These are phyloP conservation scores for Leptographium galeiforme DNA, from an alignment of 2,329 filamentous ascomycete genomes.

Conservation along the genomic window DNA sequence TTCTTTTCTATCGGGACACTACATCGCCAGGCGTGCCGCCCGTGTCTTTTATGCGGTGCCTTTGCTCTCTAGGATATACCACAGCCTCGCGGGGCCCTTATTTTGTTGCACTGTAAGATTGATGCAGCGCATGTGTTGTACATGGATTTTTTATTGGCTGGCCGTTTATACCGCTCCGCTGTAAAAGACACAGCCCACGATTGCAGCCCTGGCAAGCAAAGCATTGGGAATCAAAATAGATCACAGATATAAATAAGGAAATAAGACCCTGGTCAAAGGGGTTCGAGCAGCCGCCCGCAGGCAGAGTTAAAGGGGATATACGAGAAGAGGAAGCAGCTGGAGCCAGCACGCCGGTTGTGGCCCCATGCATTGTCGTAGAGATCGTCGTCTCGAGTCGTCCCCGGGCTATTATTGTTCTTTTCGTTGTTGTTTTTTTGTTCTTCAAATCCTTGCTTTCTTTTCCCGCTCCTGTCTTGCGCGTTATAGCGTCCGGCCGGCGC, in stretches of 20 bases:
- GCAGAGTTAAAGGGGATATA: not conserved
- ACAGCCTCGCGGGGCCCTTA: not conserved
- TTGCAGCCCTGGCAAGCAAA: too few relatives aligned
- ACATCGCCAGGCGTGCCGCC: not conserved
- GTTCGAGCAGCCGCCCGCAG: not conserved
- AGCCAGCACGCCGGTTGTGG: not conserved
- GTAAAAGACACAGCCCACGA: too few relatives aligned
- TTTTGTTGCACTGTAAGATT: not conserved
- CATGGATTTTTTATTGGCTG: not conserved
- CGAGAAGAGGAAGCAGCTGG: not conserved
- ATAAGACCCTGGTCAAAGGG: not conserved
- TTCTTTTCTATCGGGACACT: not conserved
- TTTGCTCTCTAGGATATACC: not conserved
- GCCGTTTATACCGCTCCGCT: too few relatives aligned
- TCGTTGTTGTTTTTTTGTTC: not conserved
- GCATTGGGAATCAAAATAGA: not conserved
- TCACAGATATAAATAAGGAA: not conserved
- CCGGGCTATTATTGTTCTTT: not conserved
- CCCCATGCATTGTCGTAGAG: not conserved
- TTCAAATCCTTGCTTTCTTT: too few relatives aligned
- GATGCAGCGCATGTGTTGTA: not conserved
- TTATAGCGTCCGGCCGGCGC: slow-evolving; percentile 36
- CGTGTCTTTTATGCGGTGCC: not conserved
- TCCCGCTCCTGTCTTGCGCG: not conserved
- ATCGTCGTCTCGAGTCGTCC: not conserved